Percentiles rank a stretch among this genome's conserved stretches.
Conservation (phyloP, 306 rosid genomes). For the Oemleria cerasiformis region DNA sequence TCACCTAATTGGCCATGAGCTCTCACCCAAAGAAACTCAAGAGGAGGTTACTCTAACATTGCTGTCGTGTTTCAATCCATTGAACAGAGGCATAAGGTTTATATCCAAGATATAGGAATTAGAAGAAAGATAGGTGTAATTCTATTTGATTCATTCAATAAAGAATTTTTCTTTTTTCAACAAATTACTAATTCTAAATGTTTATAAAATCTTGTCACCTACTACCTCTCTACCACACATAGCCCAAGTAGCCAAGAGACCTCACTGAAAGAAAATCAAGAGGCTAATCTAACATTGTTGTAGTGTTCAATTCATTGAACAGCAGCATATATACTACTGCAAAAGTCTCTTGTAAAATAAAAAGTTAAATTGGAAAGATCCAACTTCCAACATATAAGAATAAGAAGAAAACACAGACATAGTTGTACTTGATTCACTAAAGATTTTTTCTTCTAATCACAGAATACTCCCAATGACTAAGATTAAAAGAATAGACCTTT, state of each 20-base stretch:
- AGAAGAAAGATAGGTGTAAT: no score
- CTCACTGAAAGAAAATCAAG: neutral
- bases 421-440: conserved; percentile 1
- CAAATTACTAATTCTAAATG: no score
- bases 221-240: neutral
- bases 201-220: no score
- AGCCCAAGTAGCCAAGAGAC: neutral
- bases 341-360: neutral
- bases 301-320: neutral
- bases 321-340: neutral
- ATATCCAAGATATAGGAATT: no score
- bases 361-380: neutral
- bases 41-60: no score
- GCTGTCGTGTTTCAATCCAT: no score
- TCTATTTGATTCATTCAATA: no score
- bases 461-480: neutral
- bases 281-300: neutral
- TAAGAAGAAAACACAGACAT: neutral
- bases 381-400: neutral
- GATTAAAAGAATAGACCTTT: neutral
- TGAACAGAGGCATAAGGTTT: no score
- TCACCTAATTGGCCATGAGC: neutral
- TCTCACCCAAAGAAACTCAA: no score
- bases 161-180: no score
- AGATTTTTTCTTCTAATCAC: neutral